These are phyloP conservation scores for Kurtzmaniella quercitrusa DNA, from an alignment of 1,139 yeast genomes.

Conservation along the genomic window DNA sequence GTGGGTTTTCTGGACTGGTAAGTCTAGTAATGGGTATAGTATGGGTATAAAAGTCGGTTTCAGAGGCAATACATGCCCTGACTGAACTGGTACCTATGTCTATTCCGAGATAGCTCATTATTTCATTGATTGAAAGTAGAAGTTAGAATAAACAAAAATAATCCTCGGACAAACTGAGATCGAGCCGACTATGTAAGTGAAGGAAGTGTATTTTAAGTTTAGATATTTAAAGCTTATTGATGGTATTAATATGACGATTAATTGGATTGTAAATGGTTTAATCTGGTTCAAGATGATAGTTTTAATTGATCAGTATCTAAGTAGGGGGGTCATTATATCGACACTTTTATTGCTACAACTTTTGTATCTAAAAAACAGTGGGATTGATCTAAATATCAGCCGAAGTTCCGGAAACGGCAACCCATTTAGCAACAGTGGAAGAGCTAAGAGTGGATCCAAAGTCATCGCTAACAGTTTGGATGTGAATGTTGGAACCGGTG, in stretches of 20 bases:
- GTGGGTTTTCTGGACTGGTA: conserved; percentile 12
- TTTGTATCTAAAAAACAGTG: background rate
- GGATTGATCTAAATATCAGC: conserved; percentile 20
- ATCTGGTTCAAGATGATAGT: no score
- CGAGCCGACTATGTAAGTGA: no score
- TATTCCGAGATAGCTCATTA: conserved; percentile 32
- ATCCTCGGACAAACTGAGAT: background rate
- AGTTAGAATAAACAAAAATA: background rate
- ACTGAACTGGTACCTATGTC: conserved; percentile 56
- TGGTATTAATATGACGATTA: no score
- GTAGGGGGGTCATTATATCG: no score
- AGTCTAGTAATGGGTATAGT: conserved; percentile 18
- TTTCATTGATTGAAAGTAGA: background rate
- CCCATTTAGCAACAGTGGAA: conserved; percentile 55
- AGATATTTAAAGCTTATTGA: no score
- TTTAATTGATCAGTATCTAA: background rate
- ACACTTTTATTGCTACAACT: background rate
- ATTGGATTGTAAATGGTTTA: no score
- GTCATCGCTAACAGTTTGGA: conserved; percentile 55
- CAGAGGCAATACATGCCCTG: conserved; percentile 21
- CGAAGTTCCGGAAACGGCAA: conserved; percentile 44
- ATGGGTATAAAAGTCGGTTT: conserved; percentile 12
- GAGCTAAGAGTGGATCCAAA: conserved; percentile 54
- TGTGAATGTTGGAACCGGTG: conserved; percentile 47
- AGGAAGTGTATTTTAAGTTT: no score